Base-by-base conservation (phyloP, 1,139 yeast genomes). In the Saccharomyces pastorianus region DNA sequence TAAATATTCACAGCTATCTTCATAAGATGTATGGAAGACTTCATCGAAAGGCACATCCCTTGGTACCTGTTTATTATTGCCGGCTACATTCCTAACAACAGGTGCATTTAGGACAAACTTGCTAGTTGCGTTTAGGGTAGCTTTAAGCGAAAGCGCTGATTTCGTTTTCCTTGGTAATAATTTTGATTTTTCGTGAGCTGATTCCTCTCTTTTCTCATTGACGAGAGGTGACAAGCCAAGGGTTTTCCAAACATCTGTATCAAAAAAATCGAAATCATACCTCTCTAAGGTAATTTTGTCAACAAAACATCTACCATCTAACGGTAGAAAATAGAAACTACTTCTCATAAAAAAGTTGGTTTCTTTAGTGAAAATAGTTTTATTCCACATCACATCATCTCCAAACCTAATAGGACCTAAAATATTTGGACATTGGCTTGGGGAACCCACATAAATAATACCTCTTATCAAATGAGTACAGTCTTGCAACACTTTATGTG, bases 271-370 rank as follows among this genome's bases (percentile, higher is more conserved):
- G 47, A 89, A 68, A 58, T 82, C 81, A 64, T 82, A 83, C 53
- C 77, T 74, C 61, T 83, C 81, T 46, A 77, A 75, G 0, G 86
- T 80, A 3, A 76, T 72, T 48, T 71, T 75, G 65, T 89, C 83
- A 51, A 82, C 80, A 66, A 89, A 89, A 48, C 88, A 83, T 34
- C 82, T 76, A 4, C 96, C 96, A 61, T 81, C 78, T n/a, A 81
- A 69, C 0, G 97, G 97, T 46, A 90, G 70, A 67, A 90, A 89
- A 42, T 82, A 76, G 69, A 81, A 89, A 53, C 91, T 82, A 41
- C 93, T 84, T 63, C 97, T 77, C 96, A 90, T 88, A 76, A 88
- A 81, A 68, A 90, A 90, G 65, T 88, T 89, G 9, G 85, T 85
- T 65, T 88, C 95, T 41, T 85, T 83, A 1, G 96, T 85, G 52